A percentile compares a stretch with the other conserved stretches of the same genome.
Conservation (phyloP, 73 alveolate species). For the Paraurostyla sp. region DNA sequence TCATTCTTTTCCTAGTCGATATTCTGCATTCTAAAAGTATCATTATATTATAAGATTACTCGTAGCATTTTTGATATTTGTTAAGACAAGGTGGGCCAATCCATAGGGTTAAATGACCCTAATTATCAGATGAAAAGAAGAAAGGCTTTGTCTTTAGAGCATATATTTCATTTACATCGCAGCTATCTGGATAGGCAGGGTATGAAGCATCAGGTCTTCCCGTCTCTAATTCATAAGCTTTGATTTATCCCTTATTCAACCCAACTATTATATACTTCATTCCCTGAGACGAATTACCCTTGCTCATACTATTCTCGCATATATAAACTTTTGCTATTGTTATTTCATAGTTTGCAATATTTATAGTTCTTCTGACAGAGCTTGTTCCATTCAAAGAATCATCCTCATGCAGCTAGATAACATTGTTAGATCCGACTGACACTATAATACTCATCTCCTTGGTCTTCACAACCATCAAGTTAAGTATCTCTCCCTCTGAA, state of each 20-base stretch:
- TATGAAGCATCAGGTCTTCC: constrained; percentile 71
- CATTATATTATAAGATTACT: not conserved
- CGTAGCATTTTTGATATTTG: constrained; percentile 59
- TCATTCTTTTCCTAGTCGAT: constrained; percentile 58
- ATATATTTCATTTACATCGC: constrained; percentile 43
- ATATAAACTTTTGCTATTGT: constrained; percentile 2
- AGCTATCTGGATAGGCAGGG: constrained; percentile 33
- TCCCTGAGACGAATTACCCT: not conserved
- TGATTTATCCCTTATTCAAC: constrained; percentile 25
- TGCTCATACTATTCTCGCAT: not conserved
- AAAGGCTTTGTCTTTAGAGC: constrained; percentile 34
- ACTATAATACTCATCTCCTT: constrained; percentile 61
- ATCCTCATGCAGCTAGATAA: constrained; percentile 71
- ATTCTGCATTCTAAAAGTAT: constrained; percentile 19
- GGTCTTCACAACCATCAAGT: not conserved
- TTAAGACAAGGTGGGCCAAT: constrained; percentile 71
- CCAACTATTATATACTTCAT: constrained; percentile 58
- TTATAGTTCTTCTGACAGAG: constrained; percentile 27
- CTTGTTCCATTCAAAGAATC: constrained; percentile 3
- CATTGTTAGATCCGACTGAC: constrained; percentile 65
- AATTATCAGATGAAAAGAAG: constrained; percentile 43
- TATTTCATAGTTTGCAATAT: constrained; percentile 15
- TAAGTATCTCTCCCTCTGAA: constrained; percentile 58
- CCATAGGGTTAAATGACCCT: constrained; percentile 62
- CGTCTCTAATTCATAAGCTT: constrained; percentile 57